Conservation (phyloP, 1,139 yeast genomes). For the Diutina scorzettiae region DNA sequence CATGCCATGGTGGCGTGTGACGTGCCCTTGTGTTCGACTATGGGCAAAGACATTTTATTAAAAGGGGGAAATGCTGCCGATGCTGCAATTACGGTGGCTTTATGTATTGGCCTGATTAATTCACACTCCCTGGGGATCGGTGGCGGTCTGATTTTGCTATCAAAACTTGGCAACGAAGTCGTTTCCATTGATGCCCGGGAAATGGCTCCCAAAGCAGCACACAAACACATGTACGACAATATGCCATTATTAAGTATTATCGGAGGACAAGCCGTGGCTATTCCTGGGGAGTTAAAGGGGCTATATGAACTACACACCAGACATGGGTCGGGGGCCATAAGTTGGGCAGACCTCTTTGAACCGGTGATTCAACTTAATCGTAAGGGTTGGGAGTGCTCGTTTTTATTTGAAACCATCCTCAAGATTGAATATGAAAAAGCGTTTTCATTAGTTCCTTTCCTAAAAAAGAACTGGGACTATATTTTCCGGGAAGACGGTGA, state of each 20-base stretch:
- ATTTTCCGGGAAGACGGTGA: conserved; percentile 15
- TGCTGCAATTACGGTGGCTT: conserved; percentile 79
- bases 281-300: conserved; percentile 88
- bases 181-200: conserved; percentile 81
- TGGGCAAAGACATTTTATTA: conserved; percentile 51
- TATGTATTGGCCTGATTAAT: conserved; percentile 78
- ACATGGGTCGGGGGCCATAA: conserved; percentile 60
- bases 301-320: conserved; percentile 43
- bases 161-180: conserved; percentile 32
- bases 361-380: conserved; percentile 67
- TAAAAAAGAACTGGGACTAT: conserved; percentile 7
- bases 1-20: conserved; percentile 72
- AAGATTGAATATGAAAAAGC: conserved; percentile 15
- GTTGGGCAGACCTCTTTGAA: conserved; percentile 62
- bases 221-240: conserved; percentile 52
- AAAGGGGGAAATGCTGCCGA: conserved; percentile 80
- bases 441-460: conserved; percentile 17
- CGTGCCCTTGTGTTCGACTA: conserved; percentile 53
- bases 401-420: conserved; percentile 21
- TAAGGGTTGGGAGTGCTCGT: conserved; percentile 47
- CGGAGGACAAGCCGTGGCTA: conserved; percentile 79
- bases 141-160: conserved; percentile 75
- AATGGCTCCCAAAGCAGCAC: conserved; percentile 59
- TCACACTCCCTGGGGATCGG: conserved; percentile 87
- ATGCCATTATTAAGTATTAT: conserved; percentile 36